Percentiles rank a stretch among this genome's conserved stretches.
These are phyloP conservation scores for Flaveria floridana DNA, from an alignment of 140 eudicot genomes.

Conservation along the genomic window DNA sequence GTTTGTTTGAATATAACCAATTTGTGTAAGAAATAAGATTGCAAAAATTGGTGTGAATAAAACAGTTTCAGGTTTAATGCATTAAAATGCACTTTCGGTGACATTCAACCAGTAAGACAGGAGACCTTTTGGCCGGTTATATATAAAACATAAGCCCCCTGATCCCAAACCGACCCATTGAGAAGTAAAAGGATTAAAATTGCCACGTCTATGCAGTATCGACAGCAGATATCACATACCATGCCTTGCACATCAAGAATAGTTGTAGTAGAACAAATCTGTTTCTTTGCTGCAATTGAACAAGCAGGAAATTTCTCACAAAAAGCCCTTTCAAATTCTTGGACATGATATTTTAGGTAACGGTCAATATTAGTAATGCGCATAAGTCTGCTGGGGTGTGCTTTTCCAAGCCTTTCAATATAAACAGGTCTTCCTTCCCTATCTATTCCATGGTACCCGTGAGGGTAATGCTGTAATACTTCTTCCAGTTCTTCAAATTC, in stretches of 20 bases:
- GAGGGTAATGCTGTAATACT: slow-evolving; percentile 87
- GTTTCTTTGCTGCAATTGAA: slow-evolving; percentile 80
- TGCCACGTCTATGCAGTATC: neutral
- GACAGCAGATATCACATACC: slow-evolving; percentile 45
- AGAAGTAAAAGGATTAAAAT: neutral
- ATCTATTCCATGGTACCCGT: slow-evolving; percentile 95
- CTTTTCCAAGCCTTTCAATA: slow-evolving; percentile 92
- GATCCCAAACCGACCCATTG: neutral
- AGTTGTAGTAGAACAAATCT: slow-evolving; percentile 85
- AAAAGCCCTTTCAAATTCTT: slow-evolving; percentile 83
- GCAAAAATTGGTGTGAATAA: neutral
- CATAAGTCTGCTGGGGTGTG: slow-evolving; percentile 86
- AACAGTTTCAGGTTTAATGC: neutral
- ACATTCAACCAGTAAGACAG: neutral
- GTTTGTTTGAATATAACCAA: neutral
- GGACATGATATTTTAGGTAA: slow-evolving; percentile 80
- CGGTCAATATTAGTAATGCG: slow-evolving; percentile 69
- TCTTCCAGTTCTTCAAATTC: slow-evolving; percentile 81
- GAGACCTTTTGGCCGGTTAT: neutral
- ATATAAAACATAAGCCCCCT: neutral
- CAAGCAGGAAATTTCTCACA: slow-evolving; percentile 90
- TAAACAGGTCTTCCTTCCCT: slow-evolving; percentile 92
- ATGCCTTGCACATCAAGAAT: slow-evolving; percentile 92
- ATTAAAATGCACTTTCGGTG: neutral
- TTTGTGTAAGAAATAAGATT: neutral